phyloP scores from a whole-genome alignment of 208 protist species.

The Trypanosoma platydactyli region DNA sequence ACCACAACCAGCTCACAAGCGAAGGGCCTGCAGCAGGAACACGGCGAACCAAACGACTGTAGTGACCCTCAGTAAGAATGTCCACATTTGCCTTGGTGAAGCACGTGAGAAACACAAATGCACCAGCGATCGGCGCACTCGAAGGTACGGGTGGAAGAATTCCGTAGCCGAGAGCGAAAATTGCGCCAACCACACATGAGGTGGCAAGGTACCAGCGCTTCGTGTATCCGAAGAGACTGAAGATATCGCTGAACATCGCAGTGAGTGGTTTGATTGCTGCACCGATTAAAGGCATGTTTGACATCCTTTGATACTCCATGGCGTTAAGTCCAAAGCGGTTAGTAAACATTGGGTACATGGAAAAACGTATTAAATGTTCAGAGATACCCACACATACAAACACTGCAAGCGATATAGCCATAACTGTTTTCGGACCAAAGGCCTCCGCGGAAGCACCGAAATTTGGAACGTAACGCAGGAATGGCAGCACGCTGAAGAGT shows the following conservation, averaged over 20 bases:
- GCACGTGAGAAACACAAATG: slow-evolving; percentile 51
- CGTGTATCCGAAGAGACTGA: slow-evolving; percentile 66
- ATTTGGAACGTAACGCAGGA: slow-evolving; percentile 37
- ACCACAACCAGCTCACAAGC: slow-evolving; percentile 71
- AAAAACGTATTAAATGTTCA: slow-evolving; percentile 40
- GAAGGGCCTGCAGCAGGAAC: slow-evolving; percentile 42
- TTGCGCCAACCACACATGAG: slow-evolving; percentile 44
- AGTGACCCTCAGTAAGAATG: slow-evolving; percentile 76
- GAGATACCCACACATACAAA: slow-evolving; percentile 60
- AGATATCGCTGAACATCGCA: slow-evolving; percentile 60
- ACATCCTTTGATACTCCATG: slow-evolving; percentile 55
- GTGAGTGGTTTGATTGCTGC: slow-evolving; percentile 70
- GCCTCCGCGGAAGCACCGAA: slow-evolving; percentile 42
- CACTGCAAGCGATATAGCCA: slow-evolving; percentile 44
- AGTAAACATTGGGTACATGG: slow-evolving; percentile 48
- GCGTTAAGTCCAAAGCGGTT: slow-evolving; percentile 37
- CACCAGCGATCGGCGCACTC: slow-evolving; percentile 35
- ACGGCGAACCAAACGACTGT: slow-evolving; percentile 65
- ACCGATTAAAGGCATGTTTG: slow-evolving; percentile 37
- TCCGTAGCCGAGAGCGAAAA: slow-evolving; percentile 45
- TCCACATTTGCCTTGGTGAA: slow-evolving; percentile 71
- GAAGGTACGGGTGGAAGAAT: slow-evolving; percentile 40
- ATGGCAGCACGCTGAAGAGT: slow-evolving; percentile 35
- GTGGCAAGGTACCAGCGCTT: slow-evolving; percentile 72
- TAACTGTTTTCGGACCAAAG: slow-evolving; percentile 38